Evolutionary conservation across 148 eudicot species (phyloP).

Genomic region (Diospyros kaki): DNA sequence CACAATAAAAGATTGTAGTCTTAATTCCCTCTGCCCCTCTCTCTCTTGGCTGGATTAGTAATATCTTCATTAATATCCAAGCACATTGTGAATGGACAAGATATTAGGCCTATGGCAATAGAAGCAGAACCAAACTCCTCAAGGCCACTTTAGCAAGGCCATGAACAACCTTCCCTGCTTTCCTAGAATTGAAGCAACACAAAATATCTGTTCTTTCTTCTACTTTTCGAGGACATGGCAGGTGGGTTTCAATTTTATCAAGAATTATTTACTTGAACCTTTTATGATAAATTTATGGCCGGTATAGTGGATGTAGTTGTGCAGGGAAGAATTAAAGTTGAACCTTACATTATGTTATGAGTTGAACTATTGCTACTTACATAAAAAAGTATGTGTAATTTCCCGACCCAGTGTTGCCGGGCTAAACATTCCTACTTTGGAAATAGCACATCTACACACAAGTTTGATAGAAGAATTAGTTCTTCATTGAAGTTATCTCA

Average conservation of each 20-base stretch:
- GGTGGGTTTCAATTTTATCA: neutral
- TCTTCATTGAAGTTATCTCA: neutral
- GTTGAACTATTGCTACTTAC: neutral
- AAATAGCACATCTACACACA: neutral
- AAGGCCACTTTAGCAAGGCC: neutral
- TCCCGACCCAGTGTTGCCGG: conserved; percentile 2
- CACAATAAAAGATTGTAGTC: neutral
- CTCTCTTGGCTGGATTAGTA: neutral
- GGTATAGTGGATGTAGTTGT: neutral
- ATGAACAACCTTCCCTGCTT: neutral
- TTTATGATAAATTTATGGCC: neutral
- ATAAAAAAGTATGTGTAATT: neutral
- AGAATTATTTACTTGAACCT: neutral
- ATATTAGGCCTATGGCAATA: neutral
- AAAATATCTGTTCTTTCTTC: neutral
- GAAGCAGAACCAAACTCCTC: neutral
- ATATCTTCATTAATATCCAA: neutral
- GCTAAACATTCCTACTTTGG: neutral
- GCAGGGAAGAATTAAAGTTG: neutral
- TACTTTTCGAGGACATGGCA: neutral
- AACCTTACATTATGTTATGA: neutral
- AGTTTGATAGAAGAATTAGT: neutral
- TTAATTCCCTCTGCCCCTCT: neutral
- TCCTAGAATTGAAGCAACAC: neutral
- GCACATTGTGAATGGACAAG: neutral